Evolutionary conservation across 2,329 filamentous ascomycete species (phyloP), one percentile per base, ranked within the genome.

Genomic region (Polychaeton citri): DNA sequence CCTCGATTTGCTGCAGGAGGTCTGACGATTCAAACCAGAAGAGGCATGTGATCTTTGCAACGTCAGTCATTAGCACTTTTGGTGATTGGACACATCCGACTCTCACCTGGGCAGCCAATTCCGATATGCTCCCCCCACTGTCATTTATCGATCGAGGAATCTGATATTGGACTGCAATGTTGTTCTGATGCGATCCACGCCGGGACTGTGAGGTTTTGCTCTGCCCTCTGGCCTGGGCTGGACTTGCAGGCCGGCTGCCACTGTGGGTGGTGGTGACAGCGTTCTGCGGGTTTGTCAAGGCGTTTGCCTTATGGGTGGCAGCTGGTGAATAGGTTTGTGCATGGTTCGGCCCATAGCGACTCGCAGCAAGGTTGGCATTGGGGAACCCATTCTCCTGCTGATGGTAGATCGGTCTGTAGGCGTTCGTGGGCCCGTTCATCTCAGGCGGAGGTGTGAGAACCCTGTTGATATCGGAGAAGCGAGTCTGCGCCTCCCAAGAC

Each of bases 21-120:
- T 80, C 72, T 30, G 82, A 80, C 12, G 81, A 81, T 60, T 96
- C 87, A 55, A 96, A 96, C 88, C 90, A 96, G 63, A 96, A 95
- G 10, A 98, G 69, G 54, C 88, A 95, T 9, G 88, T 93, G 60
- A 96, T 83, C 83, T 94, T 51, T n/a, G n/a, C n/a, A n/a, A n/a
- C n/a, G n/a, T n/a, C n/a, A n/a, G n/a, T n/a, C n/a, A n/a, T n/a
- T n/a, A n/a, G n/a, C n/a, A 2, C 39, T 8, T 13, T 13, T 8
- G 8, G 8, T 8, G 21, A 8, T 26, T 8, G 8, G 8, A 26
- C 8, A 26, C 18, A 9, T 15, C 12, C 13, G 12, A n/a, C 16
- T 56, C 66, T 47, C 60, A 87, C 82, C 69, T 86, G 75, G 38
- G 85, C 83, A 35, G 84, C 81, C 57, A 93, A 86, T 51, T 90